Evolutionary conservation across 2,329 filamentous ascomycete species (phyloP), one percentile per base, ranked within the genome.

Genomic region (Clonostachys rhizophaga): DNA sequence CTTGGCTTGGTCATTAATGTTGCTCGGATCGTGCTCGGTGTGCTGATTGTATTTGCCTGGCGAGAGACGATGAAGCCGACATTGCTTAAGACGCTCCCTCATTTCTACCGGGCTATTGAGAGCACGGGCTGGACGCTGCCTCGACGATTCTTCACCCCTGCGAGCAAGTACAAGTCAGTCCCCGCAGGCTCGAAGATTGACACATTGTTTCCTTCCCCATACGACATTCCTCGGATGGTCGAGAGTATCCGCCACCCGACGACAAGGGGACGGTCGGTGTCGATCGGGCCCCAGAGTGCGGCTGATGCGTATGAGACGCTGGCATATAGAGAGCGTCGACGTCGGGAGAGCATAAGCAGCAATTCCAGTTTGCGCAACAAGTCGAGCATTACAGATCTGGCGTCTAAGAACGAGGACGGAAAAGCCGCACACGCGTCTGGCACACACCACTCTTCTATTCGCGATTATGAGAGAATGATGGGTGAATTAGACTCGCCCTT

Each of bases 231-330:
- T 4, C 79, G 82, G 34, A 83, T 96, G 60, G 76, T 96, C 20
- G 86, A 84, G 50, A 90, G 84, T 40, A 88, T 97, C 42, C 83
- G 90, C 20, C 84, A 92, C 55, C 88, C 90, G 0, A 72, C 67
- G 5, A 70, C 68, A 13, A 77, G 90, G 49, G 86, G 86, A 51
- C 81, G 94, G 45, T 87, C 91, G 34, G 83, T 97, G 34, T 96
- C 91, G 6, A 81, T 97, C 46, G 94, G 94, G 0, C 94, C 94
- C 2, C 94, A 97, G 68, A 96, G 91, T 42, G 91, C 91, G 50
- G 94, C 94, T 3, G 94, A 99, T 68, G 94, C 91, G 20, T 96
- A 96, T 68, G 94, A 99, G 70, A 90, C 91, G 17, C 75, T 99
- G 43, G 94, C 92, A 6, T 96, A 96, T 61, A 84, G 92, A 17